Base-by-base conservation (phyloP, 352 stramenopile species). In the Globisporangium takayamanum region DNA sequence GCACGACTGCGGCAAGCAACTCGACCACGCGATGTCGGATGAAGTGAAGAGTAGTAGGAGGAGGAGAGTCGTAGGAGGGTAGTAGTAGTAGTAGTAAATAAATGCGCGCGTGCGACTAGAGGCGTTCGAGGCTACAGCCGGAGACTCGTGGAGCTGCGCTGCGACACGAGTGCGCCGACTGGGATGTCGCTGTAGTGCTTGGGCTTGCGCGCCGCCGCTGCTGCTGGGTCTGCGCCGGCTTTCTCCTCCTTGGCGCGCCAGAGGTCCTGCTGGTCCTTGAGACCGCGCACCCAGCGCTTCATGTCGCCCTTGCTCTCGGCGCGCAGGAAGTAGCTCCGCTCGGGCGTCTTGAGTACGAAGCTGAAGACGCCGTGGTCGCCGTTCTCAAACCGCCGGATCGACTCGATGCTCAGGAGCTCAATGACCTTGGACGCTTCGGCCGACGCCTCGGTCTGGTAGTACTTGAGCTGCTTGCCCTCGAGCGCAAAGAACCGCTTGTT, bases 241-340 rank as follows among this genome's bases (percentile, higher is more conserved):
- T 70, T 79, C 30, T 80, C 66, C 16, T 70, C 54, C 55, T 86
- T 84, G 36, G 68, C 68, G n/a, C 76, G 80, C 81, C 83, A 91
- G 47, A 95, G 62, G 36, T 92, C 81, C 55, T 94, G 85, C 63
- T 92, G 85, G 44, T 93, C 83, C 39, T 75, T 77, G 44, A 95
- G 80, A 0, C 83, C 81, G 20, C 84, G 80, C 26, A 92, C 85
- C 83, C 83, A 95, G 14, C 82, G 81, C 66, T 92, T 95, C 81
- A 95, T 91, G 70, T 95, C 85, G 46, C 83, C 83, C 56, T 95
- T 92, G 59, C 68, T 82, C 46, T 93, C 83, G 28, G 85, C 76
- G 7, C 84, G 78, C 36, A 94, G 53, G 48, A 94, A 92, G 63
- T 89, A 94, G 61, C 74, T 90, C 12, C 85, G 77, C 28, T 82